phyloP scores from a whole-genome alignment of 768 basidiomycete genomes.

The Inosperma sp. region DNA sequence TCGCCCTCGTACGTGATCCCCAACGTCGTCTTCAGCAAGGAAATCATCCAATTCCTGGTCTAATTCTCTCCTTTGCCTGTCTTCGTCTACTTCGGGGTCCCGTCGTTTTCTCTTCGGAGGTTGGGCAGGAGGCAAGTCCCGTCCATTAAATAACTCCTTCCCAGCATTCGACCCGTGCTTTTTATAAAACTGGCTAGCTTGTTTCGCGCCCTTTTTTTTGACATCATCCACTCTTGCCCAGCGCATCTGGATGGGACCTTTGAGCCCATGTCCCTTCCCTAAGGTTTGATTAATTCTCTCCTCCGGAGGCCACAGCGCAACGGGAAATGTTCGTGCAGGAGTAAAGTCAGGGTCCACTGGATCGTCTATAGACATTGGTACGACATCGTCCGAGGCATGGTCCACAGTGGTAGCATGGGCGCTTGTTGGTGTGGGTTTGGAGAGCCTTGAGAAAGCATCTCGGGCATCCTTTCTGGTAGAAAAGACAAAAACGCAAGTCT shows the following conservation, averaged over 20 bases:
- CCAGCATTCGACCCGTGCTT: conserved; percentile 63
- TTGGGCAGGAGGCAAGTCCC: conserved; percentile 28
- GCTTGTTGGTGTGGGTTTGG: conserved; percentile 32
- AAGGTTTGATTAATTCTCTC: conserved; percentile 69
- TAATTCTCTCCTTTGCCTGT: conserved; percentile 38
- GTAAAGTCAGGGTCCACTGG: conserved; percentile 54
- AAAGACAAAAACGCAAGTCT: conserved; percentile 76
- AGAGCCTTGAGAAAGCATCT: conserved; percentile 45
- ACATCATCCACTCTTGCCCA: conserved; percentile 71
- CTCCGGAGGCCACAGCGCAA: conserved; percentile 75
- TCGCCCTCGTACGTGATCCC: conserved; percentile 21
- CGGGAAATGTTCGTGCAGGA: conserved; percentile 64
- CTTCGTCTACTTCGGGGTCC: conserved; percentile 35
- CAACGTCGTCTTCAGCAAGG: conserved; percentile 45
- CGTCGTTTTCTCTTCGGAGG: conserved; percentile 32
- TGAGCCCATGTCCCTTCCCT: conserved; percentile 64
- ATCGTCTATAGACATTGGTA: conserved; percentile 33
- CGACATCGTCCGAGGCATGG: conserved; percentile 3
- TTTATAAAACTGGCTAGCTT: conserved; percentile 73
- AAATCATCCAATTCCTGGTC: conserved; percentile 71
- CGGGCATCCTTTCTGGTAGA: conserved; percentile 50
- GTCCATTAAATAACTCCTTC: conserved; percentile 46
- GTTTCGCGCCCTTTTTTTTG: conserved; percentile 71
- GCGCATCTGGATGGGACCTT: conserved; percentile 64
- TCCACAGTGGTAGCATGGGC: conserved; percentile 18